Percentiles rank a stretch among this genome's conserved stretches.
Conservation (phyloP, 2,329 filamentous ascomycete species). For the Colletotrichum graminicola region DNA sequence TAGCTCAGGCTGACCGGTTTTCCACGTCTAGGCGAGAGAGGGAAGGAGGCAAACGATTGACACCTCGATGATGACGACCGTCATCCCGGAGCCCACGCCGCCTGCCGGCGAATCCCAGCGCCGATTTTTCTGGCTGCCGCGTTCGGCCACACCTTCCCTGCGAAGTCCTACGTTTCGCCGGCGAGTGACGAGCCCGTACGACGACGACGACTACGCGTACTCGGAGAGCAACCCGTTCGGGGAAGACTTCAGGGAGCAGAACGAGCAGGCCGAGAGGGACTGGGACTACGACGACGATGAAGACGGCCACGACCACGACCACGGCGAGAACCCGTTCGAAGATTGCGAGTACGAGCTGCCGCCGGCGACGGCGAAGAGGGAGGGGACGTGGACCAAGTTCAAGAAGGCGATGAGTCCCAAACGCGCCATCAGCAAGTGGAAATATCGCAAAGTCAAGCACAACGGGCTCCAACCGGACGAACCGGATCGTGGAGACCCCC, state of each 20-base stretch:
- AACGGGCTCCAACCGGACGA: constrained; percentile 7
- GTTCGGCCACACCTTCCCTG: constrained; percentile 31
- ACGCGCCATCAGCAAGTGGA: constrained; percentile 37
- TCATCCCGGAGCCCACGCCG: constrained; percentile 37
- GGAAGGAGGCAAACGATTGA: constrained; percentile 31
- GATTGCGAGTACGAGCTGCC: constrained; percentile 38
- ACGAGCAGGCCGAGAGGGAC: constrained; percentile 17
- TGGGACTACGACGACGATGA: neutral
- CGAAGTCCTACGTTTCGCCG: constrained; percentile 35
- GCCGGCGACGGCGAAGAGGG: constrained; percentile 11
- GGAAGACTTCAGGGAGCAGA: constrained; percentile 34
- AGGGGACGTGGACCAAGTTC: constrained; percentile 35
- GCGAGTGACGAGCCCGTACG: constrained; percentile 29
- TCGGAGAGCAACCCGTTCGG: constrained; percentile 35
- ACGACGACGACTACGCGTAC: constrained; percentile 34
- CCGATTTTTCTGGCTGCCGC: constrained; percentile 33
- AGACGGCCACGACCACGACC: neutral
- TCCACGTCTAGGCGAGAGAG: constrained; percentile 10
- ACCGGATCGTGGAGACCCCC: neutral
- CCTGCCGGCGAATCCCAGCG: constrained; percentile 20
- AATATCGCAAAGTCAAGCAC: constrained; percentile 36
- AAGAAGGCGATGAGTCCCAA: constrained; percentile 40
- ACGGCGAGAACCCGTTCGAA: constrained; percentile 29
- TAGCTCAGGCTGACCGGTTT: constrained; percentile 5
- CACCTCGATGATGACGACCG: constrained; percentile 33